These are phyloP conservation scores for Leccinum cinnamomeum DNA, from an alignment of 1,284 basidiomycete species.

Conservation along the genomic window DNA sequence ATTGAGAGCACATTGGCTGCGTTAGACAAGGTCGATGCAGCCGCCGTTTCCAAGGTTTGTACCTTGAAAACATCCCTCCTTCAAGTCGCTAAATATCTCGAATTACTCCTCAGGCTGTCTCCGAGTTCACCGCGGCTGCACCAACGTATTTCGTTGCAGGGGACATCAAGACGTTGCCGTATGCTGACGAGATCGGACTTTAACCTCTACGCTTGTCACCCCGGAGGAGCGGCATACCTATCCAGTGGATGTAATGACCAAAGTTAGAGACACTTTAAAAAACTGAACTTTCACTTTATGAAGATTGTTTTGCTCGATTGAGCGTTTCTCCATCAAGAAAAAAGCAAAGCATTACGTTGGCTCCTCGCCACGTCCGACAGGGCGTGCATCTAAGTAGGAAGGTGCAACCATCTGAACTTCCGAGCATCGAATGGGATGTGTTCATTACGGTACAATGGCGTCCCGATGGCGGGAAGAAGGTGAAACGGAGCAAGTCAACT, in stretches of 20 bases:
- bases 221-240: constrained; percentile 15
- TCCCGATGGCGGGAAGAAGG: not conserved
- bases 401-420: no score
- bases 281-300: not conserved
- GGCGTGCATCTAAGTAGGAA: no score
- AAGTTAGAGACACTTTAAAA: constrained; percentile 16
- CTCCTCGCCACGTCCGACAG: not conserved
- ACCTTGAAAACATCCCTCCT: not conserved
- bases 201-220: constrained; percentile 36
- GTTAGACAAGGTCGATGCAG: constrained; percentile 60
- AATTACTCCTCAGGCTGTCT: constrained; percentile 43
- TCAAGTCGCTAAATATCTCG: not conserved
- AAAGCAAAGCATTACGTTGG: not conserved
- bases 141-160: constrained; percentile 88
- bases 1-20: constrained; percentile 55
- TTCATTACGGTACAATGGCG: not conserved
- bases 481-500: not conserved
- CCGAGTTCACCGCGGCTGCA: constrained; percentile 63
- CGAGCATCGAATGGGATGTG: not conserved
- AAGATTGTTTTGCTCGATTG: not conserved
- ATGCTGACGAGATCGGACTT: constrained; percentile 83
- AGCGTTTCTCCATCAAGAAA: not conserved
- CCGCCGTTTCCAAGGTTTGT: constrained; percentile 64
- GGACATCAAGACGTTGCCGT: constrained; percentile 73
- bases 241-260: constrained; percentile 18